Evolutionary conservation across 225 moss, liverwort and hornwort species (phyloP).

Genomic region (Pleurozium schreberi): DNA sequence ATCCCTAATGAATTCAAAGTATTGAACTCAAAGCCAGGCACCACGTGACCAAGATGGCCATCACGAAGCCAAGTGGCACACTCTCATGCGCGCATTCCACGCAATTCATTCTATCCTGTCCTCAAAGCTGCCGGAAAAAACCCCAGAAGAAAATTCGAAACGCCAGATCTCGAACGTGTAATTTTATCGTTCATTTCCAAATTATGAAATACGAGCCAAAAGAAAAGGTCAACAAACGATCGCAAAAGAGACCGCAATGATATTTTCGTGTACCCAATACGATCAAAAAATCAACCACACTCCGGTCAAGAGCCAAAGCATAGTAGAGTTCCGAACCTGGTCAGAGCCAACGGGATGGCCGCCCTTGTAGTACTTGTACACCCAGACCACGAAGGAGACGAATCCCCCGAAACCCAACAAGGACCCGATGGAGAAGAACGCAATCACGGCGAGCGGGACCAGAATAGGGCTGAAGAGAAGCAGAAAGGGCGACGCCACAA

Average conservation of each 20-base stretch:
- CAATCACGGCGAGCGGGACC: constrained; percentile 39
- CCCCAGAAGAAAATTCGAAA: background rate
- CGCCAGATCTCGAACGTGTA: background rate
- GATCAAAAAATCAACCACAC: background rate
- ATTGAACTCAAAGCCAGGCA: background rate
- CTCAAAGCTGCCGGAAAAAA: background rate
- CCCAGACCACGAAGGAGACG: constrained; percentile 44
- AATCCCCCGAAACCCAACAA: constrained; percentile 34
- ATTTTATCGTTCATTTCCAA: background rate
- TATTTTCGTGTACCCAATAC: background rate
- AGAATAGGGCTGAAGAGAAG: constrained; percentile 67
- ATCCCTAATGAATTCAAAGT: background rate
- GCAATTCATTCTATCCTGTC: background rate
- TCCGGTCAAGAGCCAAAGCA: background rate
- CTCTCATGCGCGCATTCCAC: background rate
- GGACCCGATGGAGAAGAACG: constrained; percentile 20
- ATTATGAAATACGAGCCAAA: background rate
- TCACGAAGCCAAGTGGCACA: background rate
- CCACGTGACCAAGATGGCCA: background rate
- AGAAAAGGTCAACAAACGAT: background rate
- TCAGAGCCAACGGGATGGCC: constrained; percentile 58
- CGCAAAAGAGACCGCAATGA: background rate
- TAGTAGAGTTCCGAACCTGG: constrained; percentile 12
- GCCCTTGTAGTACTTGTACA: constrained; percentile 61
- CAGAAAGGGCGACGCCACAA: constrained; percentile 42